Conservation (phyloP, 768 basidiomycete genomes). For the Zangia roseola region DNA sequence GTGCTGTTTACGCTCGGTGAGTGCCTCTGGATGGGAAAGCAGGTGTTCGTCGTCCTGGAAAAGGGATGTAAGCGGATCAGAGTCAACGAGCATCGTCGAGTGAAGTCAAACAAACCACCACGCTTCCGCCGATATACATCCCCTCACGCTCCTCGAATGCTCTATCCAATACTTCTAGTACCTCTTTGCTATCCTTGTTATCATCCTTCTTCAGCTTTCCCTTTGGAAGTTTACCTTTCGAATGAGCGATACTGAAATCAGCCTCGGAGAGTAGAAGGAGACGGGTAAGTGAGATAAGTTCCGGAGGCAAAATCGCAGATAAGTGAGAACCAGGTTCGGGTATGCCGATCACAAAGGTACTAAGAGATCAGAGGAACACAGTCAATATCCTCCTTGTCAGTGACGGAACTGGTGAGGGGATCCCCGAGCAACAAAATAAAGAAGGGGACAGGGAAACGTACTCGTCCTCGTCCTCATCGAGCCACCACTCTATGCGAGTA, state of each 20-base stretch:
- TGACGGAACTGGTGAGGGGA: background rate
- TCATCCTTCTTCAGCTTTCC: conserved; percentile 39
- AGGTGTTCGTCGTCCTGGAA: conserved; percentile 51
- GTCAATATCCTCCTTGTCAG: background rate
- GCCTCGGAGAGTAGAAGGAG: conserved; percentile 54
- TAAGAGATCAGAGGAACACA: background rate
- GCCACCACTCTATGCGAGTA: conserved; percentile 84
- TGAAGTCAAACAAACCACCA: conserved; percentile 41
- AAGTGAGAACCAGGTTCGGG: conserved; percentile 48
- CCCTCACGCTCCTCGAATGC: conserved; percentile 48
- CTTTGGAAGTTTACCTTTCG: conserved; percentile 74
- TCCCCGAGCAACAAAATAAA: background rate
- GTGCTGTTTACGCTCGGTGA: conserved; percentile 48
- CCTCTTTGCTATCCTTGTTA: conserved; percentile 12
- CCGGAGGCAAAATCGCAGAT: conserved; percentile 49
- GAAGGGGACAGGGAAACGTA: conserved; percentile 35
- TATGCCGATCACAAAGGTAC: conserved; percentile 8
- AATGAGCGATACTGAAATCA: conserved; percentile 59
- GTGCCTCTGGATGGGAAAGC: conserved; percentile 20
- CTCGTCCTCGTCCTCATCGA: conserved; percentile 91
- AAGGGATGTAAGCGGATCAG: background rate
- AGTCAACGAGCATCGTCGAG: background rate
- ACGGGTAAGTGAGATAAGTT: conserved; percentile 66
- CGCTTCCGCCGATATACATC: conserved; percentile 36
- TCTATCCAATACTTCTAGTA: conserved; percentile 46